phyloP scores from a whole-genome alignment of 176 grass and related monocot species.

The Saccharum officinarum region DNA sequence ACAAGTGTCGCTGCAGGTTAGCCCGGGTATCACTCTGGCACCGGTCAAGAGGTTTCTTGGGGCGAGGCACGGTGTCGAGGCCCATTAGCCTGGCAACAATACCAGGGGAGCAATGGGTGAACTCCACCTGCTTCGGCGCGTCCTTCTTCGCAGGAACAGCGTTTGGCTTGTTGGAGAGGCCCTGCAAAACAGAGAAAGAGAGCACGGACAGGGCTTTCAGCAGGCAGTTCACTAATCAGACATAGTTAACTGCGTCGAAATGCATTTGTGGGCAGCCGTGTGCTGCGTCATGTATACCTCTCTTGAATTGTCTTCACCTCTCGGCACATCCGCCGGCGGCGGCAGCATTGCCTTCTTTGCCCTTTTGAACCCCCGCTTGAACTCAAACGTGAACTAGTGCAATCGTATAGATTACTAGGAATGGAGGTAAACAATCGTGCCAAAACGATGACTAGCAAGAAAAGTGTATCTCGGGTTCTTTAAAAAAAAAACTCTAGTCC shows the following conservation, averaged over 20 bases:
- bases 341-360: conserved; percentile 13
- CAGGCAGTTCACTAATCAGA: background rate
- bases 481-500: background rate
- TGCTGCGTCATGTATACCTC: conserved; percentile 4
- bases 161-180: background rate
- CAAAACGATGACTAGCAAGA: background rate
- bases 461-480: background rate
- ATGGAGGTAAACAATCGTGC: background rate
- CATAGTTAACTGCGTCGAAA: background rate
- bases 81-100: conserved; percentile 74
- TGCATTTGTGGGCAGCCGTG: background rate
- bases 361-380: conserved; percentile 39
- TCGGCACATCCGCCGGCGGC: background rate
- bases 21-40: conserved; percentile 41
- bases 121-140: conserved; percentile 37
- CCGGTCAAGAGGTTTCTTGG: conserved; percentile 29
- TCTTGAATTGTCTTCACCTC: background rate
- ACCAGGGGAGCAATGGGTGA: conserved; percentile 46
- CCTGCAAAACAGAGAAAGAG: background rate
- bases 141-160: conserved; percentile 36
- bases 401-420: background rate
- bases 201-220: background rate
- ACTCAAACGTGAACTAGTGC: conserved; percentile 46
- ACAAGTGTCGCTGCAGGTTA: background rate
- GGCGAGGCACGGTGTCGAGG: conserved; percentile 56